Conservation (phyloP, 176 grass and related monocot genomes). For the Saccharum officinarum region DNA sequence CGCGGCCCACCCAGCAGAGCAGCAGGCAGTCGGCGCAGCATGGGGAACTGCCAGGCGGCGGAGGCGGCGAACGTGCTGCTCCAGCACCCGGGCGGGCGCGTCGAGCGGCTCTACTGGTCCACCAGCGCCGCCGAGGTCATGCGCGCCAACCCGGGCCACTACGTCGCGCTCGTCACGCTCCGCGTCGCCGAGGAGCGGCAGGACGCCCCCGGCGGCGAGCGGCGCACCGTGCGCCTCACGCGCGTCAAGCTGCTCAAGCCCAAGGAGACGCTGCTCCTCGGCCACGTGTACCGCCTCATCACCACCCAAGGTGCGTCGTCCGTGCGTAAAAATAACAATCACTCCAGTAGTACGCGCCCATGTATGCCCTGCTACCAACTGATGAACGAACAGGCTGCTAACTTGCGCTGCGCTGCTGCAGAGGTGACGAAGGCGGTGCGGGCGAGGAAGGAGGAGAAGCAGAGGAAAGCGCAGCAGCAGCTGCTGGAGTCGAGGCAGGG, state of each 20-base stretch:
- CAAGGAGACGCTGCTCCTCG: constrained; percentile 69
- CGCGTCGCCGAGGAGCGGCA: constrained; percentile 59
- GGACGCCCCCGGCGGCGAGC: constrained; percentile 35
- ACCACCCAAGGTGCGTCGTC: constrained; percentile 60
- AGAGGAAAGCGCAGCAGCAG: constrained; percentile 58
- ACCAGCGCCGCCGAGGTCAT: constrained; percentile 75
- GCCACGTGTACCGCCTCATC: constrained; percentile 91
- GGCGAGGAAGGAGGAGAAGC: constrained; percentile 78
- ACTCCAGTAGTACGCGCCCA: too few species aligned
- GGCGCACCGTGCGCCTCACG: constrained; percentile 63
- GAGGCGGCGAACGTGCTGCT: constrained; percentile 79
- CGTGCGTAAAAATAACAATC: too few species aligned
- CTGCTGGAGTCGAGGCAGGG: constrained; percentile 37
- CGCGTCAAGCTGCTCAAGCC: constrained; percentile 93
- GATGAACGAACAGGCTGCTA: background rate
- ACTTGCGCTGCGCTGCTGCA: constrained; percentile 18
- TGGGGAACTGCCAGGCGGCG: constrained; percentile 97
- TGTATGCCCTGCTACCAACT: background rate
- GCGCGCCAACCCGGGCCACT: constrained; percentile 90
- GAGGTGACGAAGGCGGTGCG: constrained; percentile 85
- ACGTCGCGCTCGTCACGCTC: constrained; percentile 84
- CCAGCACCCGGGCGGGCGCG: constrained; percentile 74
- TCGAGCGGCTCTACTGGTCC: constrained; percentile 79
- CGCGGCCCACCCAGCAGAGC: background rate
- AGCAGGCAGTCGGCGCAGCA: constrained; percentile 2